These are phyloP conservation scores for Trichosporon sp. DNA, from an alignment of 1,284 basidiomycete genomes.

Conservation along the genomic window DNA sequence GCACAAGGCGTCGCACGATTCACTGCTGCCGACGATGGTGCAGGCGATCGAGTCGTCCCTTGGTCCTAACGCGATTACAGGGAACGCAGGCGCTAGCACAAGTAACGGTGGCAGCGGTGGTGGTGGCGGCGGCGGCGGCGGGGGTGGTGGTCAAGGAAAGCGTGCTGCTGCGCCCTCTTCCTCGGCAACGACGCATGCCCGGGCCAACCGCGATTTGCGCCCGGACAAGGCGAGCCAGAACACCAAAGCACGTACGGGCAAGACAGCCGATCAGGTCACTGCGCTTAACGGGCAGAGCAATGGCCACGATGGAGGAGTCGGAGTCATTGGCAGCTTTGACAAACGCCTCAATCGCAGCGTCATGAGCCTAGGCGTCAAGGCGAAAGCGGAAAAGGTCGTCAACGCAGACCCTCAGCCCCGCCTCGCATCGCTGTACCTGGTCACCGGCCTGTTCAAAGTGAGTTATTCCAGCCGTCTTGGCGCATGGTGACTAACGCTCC, in stretches of 20 bases:
- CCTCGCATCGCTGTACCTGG: conserved; percentile 52
- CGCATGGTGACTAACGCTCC: not conserved
- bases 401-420: conserved; percentile 36
- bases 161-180: not conserved
- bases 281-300: conserved; percentile 9
- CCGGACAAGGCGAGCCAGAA: not conserved
- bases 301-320: conserved; percentile 5
- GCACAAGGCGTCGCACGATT: conserved; percentile 3
- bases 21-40: conserved; percentile 1
- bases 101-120: not conserved
- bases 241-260: conserved; percentile 5
- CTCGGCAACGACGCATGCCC: not conserved
- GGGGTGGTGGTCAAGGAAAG: not conserved
- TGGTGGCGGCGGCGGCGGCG: not conserved
- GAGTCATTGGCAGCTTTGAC: conserved; percentile 22
- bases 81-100: not conserved
- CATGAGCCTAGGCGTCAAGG: conserved; percentile 17
- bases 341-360: conserved; percentile 19
- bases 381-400: conserved; percentile 38
- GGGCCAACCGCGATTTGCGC: not conserved
- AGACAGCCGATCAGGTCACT: conserved; percentile 14
- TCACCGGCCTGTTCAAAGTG: conserved; percentile 53
- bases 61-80: not conserved
- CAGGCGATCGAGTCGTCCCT: not conserved
- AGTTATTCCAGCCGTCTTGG: conserved; percentile 9